Base-by-base conservation (phyloP, 768 basidiomycete genomes). In the Omphalotus guepiniiformis region DNA sequence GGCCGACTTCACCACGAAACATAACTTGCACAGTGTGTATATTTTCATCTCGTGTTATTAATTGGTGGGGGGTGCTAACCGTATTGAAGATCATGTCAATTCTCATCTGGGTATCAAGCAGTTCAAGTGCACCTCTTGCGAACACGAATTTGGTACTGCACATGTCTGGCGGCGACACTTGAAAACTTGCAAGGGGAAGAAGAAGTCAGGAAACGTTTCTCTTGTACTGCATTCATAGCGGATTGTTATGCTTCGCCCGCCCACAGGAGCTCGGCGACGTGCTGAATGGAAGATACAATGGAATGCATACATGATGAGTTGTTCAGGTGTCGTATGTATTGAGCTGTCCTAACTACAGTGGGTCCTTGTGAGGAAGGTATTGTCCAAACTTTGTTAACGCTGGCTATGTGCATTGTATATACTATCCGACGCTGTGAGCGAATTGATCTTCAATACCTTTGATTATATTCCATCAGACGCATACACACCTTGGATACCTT, bases 31-130 rank as follows among this genome's bases (percentile, higher is more conserved):
- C 19, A 42, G 48, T 49, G 30, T 6, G 48, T 40, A 11, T 9
- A 28, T 39, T n/a, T 42, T 40, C 37, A 35, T n/a, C 16, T 23
- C 21, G 12, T 29, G 48, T 19, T 22, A 11, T 3, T 16, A 16
- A 13, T 19, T 23, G 11, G 32, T 32, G 30, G 1, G 19, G n/a
- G 6, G 4, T 15, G 26, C 25, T 28, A 12, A 21, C 21, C 4
- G 3, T 37, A 16, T 32, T 39, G 26, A 28, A 49, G 48, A 42
- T 32, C 48, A 49, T 27, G 6, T 42, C 13, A 49, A 49, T 16
- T 49, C 48, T 22, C 48, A 49, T 22, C 34, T n/a, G 25, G 29
- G 48, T n/a, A 49, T 49, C 22, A 42, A 38, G 19, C 21, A 42
- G 16, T 49, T 22, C 12, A 28, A 36, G 16, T 49, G 48, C 28